Conservation (phyloP, 495 filamentous ascomycete genomes). For the Penicillium atrosanguineum region DNA sequence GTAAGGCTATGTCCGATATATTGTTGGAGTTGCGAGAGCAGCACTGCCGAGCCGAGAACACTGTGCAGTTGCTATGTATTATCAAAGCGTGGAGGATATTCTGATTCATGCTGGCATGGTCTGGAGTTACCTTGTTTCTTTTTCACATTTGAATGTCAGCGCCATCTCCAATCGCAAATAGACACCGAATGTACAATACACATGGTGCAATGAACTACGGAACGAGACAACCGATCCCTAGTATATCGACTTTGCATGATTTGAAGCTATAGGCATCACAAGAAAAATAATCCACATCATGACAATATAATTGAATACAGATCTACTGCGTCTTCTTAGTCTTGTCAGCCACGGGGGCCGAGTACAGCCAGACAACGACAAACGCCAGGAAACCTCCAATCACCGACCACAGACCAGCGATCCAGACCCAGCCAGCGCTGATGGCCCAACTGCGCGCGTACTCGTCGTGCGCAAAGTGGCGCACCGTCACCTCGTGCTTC, state of each 20-base stretch:
- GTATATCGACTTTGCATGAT: background rate
- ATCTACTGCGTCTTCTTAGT: constrained; percentile 72
- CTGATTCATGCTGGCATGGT: constrained; percentile 30
- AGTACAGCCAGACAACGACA: constrained; percentile 86
- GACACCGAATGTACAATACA: background rate
- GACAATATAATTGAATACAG: constrained; percentile 18
- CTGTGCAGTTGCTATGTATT: constrained; percentile 5
- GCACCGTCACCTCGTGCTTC: constrained; percentile 89
- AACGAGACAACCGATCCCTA: background rate
- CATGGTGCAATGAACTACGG: background rate
- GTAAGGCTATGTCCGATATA: constrained; percentile 15
- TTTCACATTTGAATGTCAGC: background rate
- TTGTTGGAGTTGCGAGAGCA: background rate
- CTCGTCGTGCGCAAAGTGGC: constrained; percentile 96
- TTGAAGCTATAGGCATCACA: background rate
- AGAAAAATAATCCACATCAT: constrained; percentile 18
- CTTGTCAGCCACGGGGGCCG: constrained; percentile 53
- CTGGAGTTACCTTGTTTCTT: constrained; percentile 21
- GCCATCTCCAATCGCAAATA: constrained; percentile 11
- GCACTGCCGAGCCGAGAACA: background rate
- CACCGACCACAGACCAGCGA: constrained; percentile 80
- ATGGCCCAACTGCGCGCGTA: constrained; percentile 90
- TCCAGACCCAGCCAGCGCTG: constrained; percentile 92
- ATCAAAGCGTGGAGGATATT: constrained; percentile 2
- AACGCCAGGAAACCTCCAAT: constrained; percentile 82